Evolutionary conservation across 345 rosid genomes (phyloP), one percentile per base, ranked within the genome.

Genomic region (Eucalyptus curtisii): DNA sequence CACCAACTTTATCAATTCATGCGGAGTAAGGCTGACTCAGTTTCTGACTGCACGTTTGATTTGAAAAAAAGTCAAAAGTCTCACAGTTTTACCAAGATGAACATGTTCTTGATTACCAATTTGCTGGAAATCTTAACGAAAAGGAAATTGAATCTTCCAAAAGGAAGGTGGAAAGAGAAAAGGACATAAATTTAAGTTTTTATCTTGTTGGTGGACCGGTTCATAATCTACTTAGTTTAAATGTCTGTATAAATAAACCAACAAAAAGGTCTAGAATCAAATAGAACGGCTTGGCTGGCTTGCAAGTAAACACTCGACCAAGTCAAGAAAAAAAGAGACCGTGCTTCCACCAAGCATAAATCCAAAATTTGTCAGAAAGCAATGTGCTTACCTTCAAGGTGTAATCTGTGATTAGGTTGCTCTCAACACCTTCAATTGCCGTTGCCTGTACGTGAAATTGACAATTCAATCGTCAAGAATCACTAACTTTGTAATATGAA

Each of bases 391-490:
- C 99, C 89, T 94, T 97, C 86, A 97, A 95, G 45, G 97, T 97
- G 89, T 97, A 97, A 89, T 97, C 99, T 22, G 98, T 97, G 42
- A 95, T 94, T 37, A 97, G 95, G 91, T 94, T 97, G 93, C 96
- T 95, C 88, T 95, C 95, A 33, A 95, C 92, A 87, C 98, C 95
- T 87, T 90, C 89, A 91, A 96, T 92, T 15, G 99, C 94, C 11
- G 97, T 95, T 87, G 99, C 98, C 97, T 95, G 91, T 17, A 33
- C 37, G 81, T 37, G 45, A 71, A 71, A 71, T 37, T 71, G 22
- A 71, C 9, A 37, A 71, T 37, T 71, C 81, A 37, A 71, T 37
- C 25, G 6, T 71, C 22, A 71, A 71, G 81, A 90, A 87, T 42
- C 27, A 59, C 20, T 5, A 47, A 64, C 31, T 42, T 31, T 45